Conservation (phyloP, 1,139 yeast genomes). For the Ogataea hybrid region DNA sequence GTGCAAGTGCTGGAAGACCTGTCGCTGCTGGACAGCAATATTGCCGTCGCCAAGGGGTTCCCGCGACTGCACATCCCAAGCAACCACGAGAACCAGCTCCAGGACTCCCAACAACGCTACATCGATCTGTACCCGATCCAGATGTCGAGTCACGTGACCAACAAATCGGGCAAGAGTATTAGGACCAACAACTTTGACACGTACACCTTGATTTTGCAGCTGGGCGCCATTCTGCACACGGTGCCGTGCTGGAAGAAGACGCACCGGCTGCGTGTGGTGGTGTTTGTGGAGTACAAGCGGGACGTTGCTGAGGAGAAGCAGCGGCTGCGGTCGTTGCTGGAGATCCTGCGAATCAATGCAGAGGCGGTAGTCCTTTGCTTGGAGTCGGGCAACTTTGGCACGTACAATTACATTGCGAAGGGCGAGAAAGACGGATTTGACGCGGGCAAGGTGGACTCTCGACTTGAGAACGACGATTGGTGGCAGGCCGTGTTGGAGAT, state of each 20-base stretch:
- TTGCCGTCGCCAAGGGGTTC: conserved; percentile 92
- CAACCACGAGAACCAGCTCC: conserved; percentile 17
- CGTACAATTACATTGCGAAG: conserved; percentile 74
- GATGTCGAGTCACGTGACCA: conserved; percentile 79
- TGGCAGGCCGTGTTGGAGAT: conserved; percentile 34
- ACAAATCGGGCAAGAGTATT: conserved; percentile 57
- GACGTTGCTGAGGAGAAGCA: conserved; percentile 71
- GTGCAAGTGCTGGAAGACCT: conserved; percentile 89
- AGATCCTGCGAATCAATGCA: conserved; percentile 81
- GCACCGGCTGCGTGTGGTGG: conserved; percentile 74
- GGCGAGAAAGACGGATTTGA: conserved; percentile 43
- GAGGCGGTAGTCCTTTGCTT: conserved; percentile 70
- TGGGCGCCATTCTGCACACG: conserved; percentile 88
- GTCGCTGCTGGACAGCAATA: conserved; percentile 87
- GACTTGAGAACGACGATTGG: conserved; percentile 47
- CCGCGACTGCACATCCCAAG: conserved; percentile 43
- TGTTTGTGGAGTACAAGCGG: conserved; percentile 73
- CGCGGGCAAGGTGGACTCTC: conserved; percentile 35
- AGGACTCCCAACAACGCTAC: conserved; percentile 41
- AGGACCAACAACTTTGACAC: conserved; percentile 91
- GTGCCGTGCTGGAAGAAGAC: conserved; percentile 90
- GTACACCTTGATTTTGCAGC: conserved; percentile 83
- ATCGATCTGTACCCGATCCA: conserved; percentile 95
- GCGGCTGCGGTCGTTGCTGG: conserved; percentile 60
- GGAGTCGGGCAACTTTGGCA: conserved; percentile 53